Conservation (phyloP, 148 eudicot genomes). For the Silene latifolia region DNA sequence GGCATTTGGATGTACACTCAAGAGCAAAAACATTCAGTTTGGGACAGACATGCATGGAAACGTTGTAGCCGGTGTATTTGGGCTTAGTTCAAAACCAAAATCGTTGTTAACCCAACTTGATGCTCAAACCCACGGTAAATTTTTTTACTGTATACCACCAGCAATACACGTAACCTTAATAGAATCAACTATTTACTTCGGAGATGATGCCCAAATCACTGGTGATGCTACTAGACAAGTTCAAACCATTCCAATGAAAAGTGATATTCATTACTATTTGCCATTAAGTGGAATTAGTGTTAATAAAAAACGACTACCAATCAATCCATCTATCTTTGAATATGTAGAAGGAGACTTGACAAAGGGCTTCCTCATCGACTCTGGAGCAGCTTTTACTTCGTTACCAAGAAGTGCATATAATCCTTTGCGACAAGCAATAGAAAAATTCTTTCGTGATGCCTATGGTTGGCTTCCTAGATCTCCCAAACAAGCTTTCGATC, state of each 20-base stretch:
- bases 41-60: background rate
- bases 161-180: background rate
- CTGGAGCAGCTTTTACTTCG: constrained; percentile 5
- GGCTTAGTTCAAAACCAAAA: constrained; percentile 4
- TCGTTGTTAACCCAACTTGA: constrained; percentile 19
- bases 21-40: background rate
- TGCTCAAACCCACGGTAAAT: background rate
- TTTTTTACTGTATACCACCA: constrained; percentile 12
- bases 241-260: background rate
- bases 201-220: constrained; percentile 11
- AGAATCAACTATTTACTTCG: background rate
- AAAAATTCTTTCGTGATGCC: background rate
- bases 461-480: background rate
- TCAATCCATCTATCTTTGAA: constrained; percentile 8
- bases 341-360: background rate
- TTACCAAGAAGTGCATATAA: constrained; percentile 13
- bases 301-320: background rate
- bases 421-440: background rate
- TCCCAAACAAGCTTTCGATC: background rate
- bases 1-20: constrained; percentile 14
- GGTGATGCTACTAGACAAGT: background rate
- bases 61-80: constrained; percentile 5
- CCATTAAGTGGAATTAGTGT: constrained; percentile 1
- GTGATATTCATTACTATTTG: background rate
- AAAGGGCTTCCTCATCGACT: constrained; percentile 16